Evolutionary conservation across 2,329 filamentous ascomycete genomes (phyloP).

Genomic region (Fusarium concolor): DNA sequence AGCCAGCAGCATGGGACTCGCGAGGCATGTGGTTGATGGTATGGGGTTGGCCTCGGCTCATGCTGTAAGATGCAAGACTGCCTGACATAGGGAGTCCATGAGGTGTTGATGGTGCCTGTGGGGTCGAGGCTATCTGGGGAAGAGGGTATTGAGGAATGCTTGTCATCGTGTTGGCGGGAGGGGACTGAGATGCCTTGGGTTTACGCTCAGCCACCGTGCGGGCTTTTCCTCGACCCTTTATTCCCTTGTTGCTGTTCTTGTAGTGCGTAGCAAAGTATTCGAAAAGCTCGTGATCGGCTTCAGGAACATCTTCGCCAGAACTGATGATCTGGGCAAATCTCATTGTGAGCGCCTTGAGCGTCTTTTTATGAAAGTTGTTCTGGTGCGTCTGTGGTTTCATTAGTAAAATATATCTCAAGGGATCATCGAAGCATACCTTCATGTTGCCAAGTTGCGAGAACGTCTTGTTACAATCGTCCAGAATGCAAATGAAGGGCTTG

Average conservation of each 20-base stretch:
- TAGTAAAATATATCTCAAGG: slow-evolving; percentile 1
- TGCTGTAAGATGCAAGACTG: slow-evolving; percentile 50
- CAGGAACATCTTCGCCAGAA: slow-evolving; percentile 67
- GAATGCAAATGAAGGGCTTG: slow-evolving; percentile 83
- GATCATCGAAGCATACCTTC: slow-evolving; percentile 69
- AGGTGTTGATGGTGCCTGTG: slow-evolving; percentile 37
- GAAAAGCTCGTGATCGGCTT: slow-evolving; percentile 79
- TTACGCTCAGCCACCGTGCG: slow-evolving; percentile 67
- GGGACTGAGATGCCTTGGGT: slow-evolving; percentile 46
- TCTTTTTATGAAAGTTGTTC: slow-evolving; percentile 90
- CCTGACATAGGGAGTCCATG: slow-evolving; percentile 47
- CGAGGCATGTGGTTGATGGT: slow-evolving; percentile 47
- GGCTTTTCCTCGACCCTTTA: slow-evolving; percentile 94
- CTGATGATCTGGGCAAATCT: slow-evolving; percentile 73
- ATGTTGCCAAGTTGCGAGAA: slow-evolving; percentile 94
- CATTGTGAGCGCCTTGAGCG: slow-evolving; percentile 74
- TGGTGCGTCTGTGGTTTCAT: slow-evolving; percentile 75
- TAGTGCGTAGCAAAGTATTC: slow-evolving; percentile 89
- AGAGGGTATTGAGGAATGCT: slow-evolving; percentile 43
- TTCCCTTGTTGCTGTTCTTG: slow-evolving; percentile 98
- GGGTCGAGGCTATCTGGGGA: slow-evolving; percentile 43
- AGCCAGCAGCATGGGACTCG: slow-evolving; percentile 50
- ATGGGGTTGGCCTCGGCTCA: slow-evolving; percentile 46
- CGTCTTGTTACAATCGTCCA: slow-evolving; percentile 86
- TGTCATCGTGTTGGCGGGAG: slow-evolving; percentile 29